Conservation (phyloP, 495 filamentous ascomycete species). For the Xylaria curta region DNA sequence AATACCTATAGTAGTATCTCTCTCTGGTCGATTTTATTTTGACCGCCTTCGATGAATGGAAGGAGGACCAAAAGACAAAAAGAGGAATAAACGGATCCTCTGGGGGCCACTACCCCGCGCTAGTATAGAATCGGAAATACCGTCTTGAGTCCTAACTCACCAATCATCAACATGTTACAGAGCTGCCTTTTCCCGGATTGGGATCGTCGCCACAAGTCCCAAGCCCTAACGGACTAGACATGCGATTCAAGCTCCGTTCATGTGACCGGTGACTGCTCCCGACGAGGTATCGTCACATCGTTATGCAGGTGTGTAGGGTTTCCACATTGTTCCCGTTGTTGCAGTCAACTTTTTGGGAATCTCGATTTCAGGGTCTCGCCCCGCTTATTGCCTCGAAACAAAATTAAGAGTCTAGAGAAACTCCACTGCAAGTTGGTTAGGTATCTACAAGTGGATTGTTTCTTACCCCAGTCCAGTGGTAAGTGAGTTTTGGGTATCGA, state of each 20-base stretch:
- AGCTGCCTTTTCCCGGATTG: conserved; percentile 23
- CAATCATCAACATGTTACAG: conserved; percentile 23
- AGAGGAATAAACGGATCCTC: background rate
- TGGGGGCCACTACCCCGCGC: conserved; percentile 9
- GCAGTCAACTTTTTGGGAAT: background rate
- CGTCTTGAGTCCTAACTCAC: conserved; percentile 16
- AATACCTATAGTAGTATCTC: conserved; percentile 2
- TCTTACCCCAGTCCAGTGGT: background rate
- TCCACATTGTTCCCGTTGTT: conserved; percentile 18
- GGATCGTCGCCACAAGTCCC: conserved; percentile 10
- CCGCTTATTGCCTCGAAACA: background rate
- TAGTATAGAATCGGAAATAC: conserved; percentile 19
- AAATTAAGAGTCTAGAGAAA: background rate
- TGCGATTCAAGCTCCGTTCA: conserved; percentile 4
- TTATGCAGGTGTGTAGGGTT: conserved; percentile 2
- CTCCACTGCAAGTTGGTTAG: background rate
- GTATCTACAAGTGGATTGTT: background rate
- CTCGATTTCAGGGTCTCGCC: conserved; percentile 16
- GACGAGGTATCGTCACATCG: background rate
- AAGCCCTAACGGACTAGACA: background rate
- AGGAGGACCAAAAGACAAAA: background rate
- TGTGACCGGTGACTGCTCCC: conserved; percentile 6
- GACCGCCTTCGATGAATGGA: conserved; percentile 11
- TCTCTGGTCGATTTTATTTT: conserved; percentile 3
- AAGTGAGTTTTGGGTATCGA: background rate